A percentile compares a stretch with the other conserved stretches of the same genome.
phyloP scores from a whole-genome alignment of 345 rosid genomes.

The Luvunga scandens region DNA sequence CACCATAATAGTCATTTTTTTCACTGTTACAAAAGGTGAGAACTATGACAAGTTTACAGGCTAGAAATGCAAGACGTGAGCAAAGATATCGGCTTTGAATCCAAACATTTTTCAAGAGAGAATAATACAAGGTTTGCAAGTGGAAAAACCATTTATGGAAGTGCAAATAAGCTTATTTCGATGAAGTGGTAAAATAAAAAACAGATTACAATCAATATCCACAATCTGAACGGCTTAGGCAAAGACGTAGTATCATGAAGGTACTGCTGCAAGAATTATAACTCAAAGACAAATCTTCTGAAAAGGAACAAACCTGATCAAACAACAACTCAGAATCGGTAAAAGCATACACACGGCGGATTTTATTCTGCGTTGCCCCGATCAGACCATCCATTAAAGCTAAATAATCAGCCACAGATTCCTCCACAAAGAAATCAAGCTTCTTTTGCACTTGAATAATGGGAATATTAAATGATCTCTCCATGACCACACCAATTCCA shows the following conservation, averaged over 20 bases:
- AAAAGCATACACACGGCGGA: slow-evolving; percentile 62
- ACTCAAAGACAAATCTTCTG: background rate
- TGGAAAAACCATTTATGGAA: background rate
- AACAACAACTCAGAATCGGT: slow-evolving; percentile 66
- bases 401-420: slow-evolving; percentile 76
- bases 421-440: slow-evolving; percentile 79
- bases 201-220: background rate
- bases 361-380: slow-evolving; percentile 59
- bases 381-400: slow-evolving; percentile 86
- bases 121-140: background rate
- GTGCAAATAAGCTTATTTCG: background rate
- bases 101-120: background rate
- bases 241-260: background rate
- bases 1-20: background rate
- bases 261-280: background rate
- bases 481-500: slow-evolving; percentile 88
- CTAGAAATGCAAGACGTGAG: background rate
- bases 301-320: slow-evolving; percentile 57
- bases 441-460: slow-evolving; percentile 83
- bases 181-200: background rate
- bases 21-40: background rate
- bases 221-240: background rate
- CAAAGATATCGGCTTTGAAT: background rate
- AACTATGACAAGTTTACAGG: background rate
- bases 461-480: slow-evolving; percentile 51